Evolutionary conservation across 805 yeast genomes (phyloP), one percentile per base, ranked within the genome.

Genomic region (Cyberlindnera veronae): DNA sequence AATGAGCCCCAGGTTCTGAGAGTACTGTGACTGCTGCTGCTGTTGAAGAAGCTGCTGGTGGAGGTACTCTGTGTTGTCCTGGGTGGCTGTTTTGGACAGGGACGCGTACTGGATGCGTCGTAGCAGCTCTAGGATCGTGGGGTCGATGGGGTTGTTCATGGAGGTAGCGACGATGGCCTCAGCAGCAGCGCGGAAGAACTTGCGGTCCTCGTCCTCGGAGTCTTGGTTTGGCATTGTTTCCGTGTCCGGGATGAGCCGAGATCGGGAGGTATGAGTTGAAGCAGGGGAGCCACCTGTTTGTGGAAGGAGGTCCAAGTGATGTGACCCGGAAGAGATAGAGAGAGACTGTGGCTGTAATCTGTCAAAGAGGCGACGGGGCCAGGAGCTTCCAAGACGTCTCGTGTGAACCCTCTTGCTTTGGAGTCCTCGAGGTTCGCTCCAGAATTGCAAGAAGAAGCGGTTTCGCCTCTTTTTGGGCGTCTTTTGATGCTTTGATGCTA

Each of bases 81-180:
- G 18, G n/a, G 32, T 29, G 13, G 11, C 23, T 32, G 29, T 20
- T 22, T 36, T 49, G 44, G 31, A 39, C 36, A 39, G 44, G 27
- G 48, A 43, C 6, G 77, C 76, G 49, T 79, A 79, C 51, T 79
- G 84, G 31, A 79, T 64, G 38, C 86, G 58, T 49, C 70, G 68
- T 38, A 79, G 60, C n/a, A 79, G 63, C 51, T 76, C 82, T 46
- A 73, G 61, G 19, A 79, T 76, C 0, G 85, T 78, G 5, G 86
- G 85, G 54, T 79, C 86, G 6, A 79, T 73, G 18, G 72, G 62
- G 38, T 63, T 60, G 41, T 64, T 61, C 45, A 69, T 68, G 3
- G 74, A 69, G 0, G 77, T 72, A 19, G 78, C 77, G 11, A 73
- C 77, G 14, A 74, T 63, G 3, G 81, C 84, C 51, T 79, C 83